Conservation (phyloP, 192 early-diverging fungal genomes). For the Coemansia sp. region DNA sequence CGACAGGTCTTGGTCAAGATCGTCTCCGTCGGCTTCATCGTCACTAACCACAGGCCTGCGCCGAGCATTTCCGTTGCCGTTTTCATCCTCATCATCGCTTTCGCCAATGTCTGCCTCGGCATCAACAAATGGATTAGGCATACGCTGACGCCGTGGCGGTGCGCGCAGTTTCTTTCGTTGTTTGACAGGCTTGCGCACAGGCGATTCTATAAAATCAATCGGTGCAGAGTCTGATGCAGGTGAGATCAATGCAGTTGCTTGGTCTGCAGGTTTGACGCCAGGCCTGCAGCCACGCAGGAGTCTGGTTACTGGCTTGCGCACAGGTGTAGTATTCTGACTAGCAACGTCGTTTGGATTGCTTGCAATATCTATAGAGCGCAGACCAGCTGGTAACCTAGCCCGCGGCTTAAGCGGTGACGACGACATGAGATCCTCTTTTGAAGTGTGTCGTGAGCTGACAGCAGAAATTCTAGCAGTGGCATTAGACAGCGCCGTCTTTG, state of each 20-base stretch:
- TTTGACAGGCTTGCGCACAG: not conserved
- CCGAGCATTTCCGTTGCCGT: not conserved
- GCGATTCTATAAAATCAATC: not conserved
- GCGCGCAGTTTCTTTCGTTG: constrained; percentile 10
- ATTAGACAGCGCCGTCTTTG: too few relatives aligned
- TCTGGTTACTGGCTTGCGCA: constrained; percentile 8
- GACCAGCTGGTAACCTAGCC: not conserved
- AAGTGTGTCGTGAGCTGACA: not conserved
- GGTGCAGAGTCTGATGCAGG: not conserved
- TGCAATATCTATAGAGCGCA: not conserved
- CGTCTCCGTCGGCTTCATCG: constrained; percentile 34
- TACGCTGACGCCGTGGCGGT: constrained; percentile 7
- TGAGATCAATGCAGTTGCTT: not conserved
- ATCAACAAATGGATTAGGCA: constrained; percentile 34
- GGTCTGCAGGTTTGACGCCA: not conserved
- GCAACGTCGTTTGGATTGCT: not conserved
- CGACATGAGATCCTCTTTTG: constrained; percentile 11
- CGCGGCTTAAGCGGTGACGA: constrained; percentile 12
- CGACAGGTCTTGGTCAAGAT: constrained; percentile 42
- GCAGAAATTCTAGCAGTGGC: too few relatives aligned
- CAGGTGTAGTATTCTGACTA: not conserved
- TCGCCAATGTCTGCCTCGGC: constrained; percentile 38
- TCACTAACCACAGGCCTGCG: constrained; percentile 9
- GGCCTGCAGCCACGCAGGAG: constrained; percentile 12
- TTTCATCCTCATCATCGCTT: constrained; percentile 27